A percentile compares a stretch with the other conserved stretches of the same genome.
Evolutionary conservation across 108 stramenopile species (phyloP).

Genomic region (Thalassiosira profunda): DNA sequence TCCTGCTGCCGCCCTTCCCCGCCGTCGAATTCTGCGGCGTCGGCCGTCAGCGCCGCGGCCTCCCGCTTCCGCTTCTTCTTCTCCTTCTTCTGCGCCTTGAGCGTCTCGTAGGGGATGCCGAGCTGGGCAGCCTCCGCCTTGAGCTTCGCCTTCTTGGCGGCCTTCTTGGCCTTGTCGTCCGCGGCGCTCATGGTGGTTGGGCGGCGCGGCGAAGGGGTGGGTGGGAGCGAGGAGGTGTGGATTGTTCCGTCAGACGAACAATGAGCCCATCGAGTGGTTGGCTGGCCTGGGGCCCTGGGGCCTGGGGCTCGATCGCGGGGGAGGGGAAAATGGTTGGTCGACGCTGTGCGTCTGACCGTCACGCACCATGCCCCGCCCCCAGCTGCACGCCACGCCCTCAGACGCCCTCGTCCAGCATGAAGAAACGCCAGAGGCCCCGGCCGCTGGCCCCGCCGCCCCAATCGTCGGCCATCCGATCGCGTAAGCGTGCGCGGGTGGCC

Average conservation of each 20-base stretch:
- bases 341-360: too few species aligned
- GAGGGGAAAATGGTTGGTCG: too few species aligned
- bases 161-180: slow-evolving; percentile 57
- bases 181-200: slow-evolving; percentile 44
- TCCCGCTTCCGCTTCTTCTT: slow-evolving; percentile 53
- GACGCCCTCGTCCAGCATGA: too few species aligned
- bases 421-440: slow-evolving; percentile 41
- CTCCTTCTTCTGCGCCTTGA: slow-evolving; percentile 61
- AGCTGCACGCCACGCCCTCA: too few species aligned
- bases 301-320: too few species aligned
- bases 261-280: too few species aligned
- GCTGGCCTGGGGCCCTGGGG: too few species aligned
- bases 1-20: slow-evolving; percentile 68
- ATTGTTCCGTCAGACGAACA: too few species aligned
- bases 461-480: slow-evolving; percentile 43
- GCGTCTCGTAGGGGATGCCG: slow-evolving; percentile 76
- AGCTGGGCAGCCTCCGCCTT: slow-evolving; percentile 73
- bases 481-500: slow-evolving; percentile 80
- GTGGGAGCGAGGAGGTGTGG: too few species aligned
- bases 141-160: slow-evolving; percentile 73
- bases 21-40: slow-evolving; percentile 55
- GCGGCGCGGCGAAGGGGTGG: too few species aligned
- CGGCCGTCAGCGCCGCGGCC: slow-evolving; percentile 51
- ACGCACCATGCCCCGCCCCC: too few species aligned
- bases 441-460: slow-evolving; percentile 47